These are phyloP conservation scores for Russula dissimulans DNA, from an alignment of 768 basidiomycete species.

Conservation along the genomic window DNA sequence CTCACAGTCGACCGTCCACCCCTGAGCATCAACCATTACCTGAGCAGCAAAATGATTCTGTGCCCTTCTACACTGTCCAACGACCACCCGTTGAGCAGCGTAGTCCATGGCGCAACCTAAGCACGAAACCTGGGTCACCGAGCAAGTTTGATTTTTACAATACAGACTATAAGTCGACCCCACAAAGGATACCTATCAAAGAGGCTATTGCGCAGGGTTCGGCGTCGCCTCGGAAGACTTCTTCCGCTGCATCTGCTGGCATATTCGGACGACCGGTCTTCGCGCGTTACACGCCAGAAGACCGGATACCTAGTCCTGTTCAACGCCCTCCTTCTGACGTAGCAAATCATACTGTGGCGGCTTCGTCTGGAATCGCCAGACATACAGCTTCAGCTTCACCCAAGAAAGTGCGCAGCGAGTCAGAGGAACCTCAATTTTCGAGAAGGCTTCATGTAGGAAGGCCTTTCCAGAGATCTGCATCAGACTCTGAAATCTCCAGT, in stretches of 20 bases:
- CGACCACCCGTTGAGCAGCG: constrained; percentile 15
- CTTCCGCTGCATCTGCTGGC: constrained; percentile 1
- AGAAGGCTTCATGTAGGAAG: not conserved
- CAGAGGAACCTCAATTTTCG: constrained; percentile 13
- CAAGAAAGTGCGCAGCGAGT: constrained; percentile 12
- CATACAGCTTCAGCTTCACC: not conserved
- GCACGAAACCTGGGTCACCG: constrained; percentile 9
- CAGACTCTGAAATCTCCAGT: constrained; percentile 17
- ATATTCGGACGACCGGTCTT: constrained; percentile 18
- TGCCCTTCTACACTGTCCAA: constrained; percentile 9
- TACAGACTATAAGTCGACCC: constrained; percentile 3
- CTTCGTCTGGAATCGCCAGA: not conserved
- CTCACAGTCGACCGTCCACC: not conserved
- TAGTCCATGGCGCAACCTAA: constrained; percentile 15
- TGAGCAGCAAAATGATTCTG: not conserved
- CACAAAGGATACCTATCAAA: constrained; percentile 15
- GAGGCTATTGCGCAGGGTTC: constrained; percentile 12
- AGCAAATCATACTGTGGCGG: not conserved
- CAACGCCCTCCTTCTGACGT: not conserved
- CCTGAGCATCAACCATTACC: constrained; percentile 9
- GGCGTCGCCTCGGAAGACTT: constrained; percentile 5
- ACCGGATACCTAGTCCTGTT: constrained; percentile 8
- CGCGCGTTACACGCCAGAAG: constrained; percentile 4
- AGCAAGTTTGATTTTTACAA: constrained; percentile 1
- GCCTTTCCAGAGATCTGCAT: constrained; percentile 11